A percentile compares a stretch with the other conserved stretches of the same genome.
Evolutionary conservation across 345 rosid genomes (phyloP).

Genomic region (Viola odorata): DNA sequence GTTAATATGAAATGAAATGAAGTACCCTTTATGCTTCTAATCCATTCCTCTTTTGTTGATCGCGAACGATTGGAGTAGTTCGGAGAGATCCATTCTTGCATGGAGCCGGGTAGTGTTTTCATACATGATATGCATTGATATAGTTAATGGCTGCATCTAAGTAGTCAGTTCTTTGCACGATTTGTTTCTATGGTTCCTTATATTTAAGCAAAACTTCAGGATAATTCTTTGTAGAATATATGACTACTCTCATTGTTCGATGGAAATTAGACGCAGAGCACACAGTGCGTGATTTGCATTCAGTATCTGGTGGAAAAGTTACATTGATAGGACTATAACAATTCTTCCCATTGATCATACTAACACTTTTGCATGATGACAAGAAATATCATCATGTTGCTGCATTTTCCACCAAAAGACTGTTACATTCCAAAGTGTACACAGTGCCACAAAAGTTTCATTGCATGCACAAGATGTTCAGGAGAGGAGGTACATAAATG

Average conservation of each 20-base stretch:
- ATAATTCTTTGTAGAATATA: too few species aligned
- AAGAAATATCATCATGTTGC: neutral
- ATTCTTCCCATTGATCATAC: neutral
- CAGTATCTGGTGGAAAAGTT: constrained; percentile 4
- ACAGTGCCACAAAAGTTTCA: neutral
- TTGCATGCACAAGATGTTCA: neutral
- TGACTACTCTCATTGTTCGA: too few species aligned
- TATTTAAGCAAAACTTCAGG: too few species aligned
- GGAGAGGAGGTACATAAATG: neutral
- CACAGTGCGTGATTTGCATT: neutral
- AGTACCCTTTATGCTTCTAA: neutral
- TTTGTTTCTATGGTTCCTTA: too few species aligned
- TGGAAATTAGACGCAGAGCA: neutral
- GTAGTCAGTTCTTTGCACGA: too few species aligned
- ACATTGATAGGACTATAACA: neutral
- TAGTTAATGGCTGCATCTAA: too few species aligned
- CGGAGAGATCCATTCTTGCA: neutral
- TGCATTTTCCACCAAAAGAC: neutral
- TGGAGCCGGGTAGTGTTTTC: too few species aligned
- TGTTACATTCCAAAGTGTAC: constrained; percentile 3
- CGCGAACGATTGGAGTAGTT: neutral
- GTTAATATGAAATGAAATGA: neutral
- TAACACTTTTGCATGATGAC: constrained; percentile 8
- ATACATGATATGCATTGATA: too few species aligned
- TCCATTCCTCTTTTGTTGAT: neutral